Conservation (phyloP, 1,284 basidiomycete species). For the Trichosporon inkin region DNA sequence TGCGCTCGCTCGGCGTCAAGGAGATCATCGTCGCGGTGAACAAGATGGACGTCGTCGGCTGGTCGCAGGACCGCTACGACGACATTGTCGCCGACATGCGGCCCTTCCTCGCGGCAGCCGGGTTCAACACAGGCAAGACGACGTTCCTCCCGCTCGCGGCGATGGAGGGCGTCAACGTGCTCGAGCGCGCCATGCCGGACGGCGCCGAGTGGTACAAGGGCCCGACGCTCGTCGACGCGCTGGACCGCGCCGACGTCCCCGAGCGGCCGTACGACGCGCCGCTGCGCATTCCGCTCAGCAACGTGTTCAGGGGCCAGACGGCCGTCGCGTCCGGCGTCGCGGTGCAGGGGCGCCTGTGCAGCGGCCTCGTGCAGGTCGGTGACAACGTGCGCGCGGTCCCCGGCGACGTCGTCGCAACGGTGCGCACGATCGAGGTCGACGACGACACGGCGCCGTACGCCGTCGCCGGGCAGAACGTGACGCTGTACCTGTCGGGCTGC, state of each 20-base stretch:
- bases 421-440: constrained; percentile 79
- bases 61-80: constrained; percentile 76
- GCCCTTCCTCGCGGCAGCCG: constrained; percentile 80
- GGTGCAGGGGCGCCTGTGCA: constrained; percentile 79
- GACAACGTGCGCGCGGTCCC: constrained; percentile 81
- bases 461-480: constrained; percentile 82
- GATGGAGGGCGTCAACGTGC: constrained; percentile 78
- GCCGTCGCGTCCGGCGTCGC: constrained; percentile 66
- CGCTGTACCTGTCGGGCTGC: constrained; percentile 74
- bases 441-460: constrained; percentile 77
- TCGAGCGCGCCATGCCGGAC: constrained; percentile 43
- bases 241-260: constrained; percentile 80
- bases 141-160: constrained; percentile 86
- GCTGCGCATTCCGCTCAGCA: constrained; percentile 83
- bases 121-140: constrained; percentile 74
- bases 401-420: constrained; percentile 81
- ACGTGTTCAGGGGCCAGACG: constrained; percentile 86
- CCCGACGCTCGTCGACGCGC: constrained; percentile 73
- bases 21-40: constrained; percentile 92
- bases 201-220: constrained; percentile 72
- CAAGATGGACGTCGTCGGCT: constrained; percentile 86
- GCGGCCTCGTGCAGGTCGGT: constrained; percentile 86
- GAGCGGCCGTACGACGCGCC: constrained; percentile 70
- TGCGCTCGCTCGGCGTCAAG: constrained; percentile 88
- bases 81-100: constrained; percentile 71